A percentile compares a stretch with the other conserved stretches of the same genome.
Evolutionary conservation across 1,139 yeast species (phyloP).

Genomic region (Debaryomycetaceae sp.): DNA sequence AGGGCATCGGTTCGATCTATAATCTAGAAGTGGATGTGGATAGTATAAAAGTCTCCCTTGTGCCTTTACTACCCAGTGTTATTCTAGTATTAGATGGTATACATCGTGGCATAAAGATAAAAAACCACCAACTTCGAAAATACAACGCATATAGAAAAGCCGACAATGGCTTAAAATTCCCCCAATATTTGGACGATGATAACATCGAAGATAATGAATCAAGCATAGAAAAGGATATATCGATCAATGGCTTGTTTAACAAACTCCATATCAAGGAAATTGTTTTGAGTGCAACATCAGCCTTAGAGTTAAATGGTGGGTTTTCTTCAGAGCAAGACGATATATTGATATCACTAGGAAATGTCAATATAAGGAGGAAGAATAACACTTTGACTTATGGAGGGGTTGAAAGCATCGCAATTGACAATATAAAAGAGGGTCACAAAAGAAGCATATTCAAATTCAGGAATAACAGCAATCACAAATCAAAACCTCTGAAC

Average conservation of each 20-base stretch:
- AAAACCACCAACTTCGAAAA: conserved; percentile 28
- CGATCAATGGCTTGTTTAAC: conserved; percentile 21
- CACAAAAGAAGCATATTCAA: conserved; percentile 15
- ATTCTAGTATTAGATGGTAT: conserved; percentile 29
- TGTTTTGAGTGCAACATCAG: conserved; percentile 43
- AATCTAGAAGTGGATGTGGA: conserved; percentile 48
- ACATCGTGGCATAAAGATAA: conserved; percentile 28
- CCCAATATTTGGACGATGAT: conserved; percentile 28
- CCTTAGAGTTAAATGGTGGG: conserved; percentile 33
- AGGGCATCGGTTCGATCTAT: conserved; percentile 48
- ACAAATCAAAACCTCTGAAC: not conserved
- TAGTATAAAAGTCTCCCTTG: conserved; percentile 38
- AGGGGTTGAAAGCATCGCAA: conserved; percentile 32
- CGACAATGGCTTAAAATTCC: conserved; percentile 17
- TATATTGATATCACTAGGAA: conserved; percentile 24
- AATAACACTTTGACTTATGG: conserved; percentile 44
- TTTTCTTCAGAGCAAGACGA: conserved; percentile 30
- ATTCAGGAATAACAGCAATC: conserved; percentile 10
- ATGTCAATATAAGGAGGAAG: conserved; percentile 41
- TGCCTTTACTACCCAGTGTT: conserved; percentile 35
- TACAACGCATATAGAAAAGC: conserved; percentile 9
- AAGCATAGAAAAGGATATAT: conserved; percentile 5
- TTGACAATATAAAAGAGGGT: conserved; percentile 18
- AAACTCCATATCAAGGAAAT: conserved; percentile 32
- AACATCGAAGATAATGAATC: conserved; percentile 10